Conservation (phyloP, 805 yeast genomes). For the Candida ovalis region DNA sequence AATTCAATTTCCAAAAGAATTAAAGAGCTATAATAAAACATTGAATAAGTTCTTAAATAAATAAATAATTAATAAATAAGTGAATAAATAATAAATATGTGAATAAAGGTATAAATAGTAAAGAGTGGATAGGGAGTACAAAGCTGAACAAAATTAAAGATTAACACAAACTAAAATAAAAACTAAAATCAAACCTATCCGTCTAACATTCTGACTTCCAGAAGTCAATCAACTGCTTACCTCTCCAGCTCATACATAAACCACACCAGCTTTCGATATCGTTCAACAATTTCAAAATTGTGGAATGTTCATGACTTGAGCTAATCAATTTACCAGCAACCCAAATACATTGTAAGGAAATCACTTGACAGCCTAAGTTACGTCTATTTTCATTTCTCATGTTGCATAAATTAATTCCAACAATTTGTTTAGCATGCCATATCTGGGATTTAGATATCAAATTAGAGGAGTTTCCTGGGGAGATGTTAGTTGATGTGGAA, state of each 20-base stretch:
- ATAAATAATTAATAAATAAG: too few species aligned
- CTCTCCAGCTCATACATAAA: slow-evolving; percentile 19
- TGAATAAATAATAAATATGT: too few species aligned
- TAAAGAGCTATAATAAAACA: too few species aligned
- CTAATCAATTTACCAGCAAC: slow-evolving; percentile 25
- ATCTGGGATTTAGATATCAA: slow-evolving; percentile 27
- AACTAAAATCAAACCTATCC: too few species aligned
- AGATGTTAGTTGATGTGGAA: slow-evolving; percentile 5
- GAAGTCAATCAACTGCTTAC: slow-evolving; percentile 22
- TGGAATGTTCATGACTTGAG: slow-evolving; percentile 23
- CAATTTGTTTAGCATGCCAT: slow-evolving; percentile 39
- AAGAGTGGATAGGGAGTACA: too few species aligned
- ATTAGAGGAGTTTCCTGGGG: slow-evolving; percentile 9
- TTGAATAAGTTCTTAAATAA: too few species aligned
- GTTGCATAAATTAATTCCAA: slow-evolving; percentile 28
- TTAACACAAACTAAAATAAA: too few species aligned
- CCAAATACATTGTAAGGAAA: slow-evolving; percentile 24
- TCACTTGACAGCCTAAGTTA: slow-evolving; percentile 16
- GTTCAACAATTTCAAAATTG: slow-evolving; percentile 19
- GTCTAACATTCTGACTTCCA: slow-evolving; percentile 25
- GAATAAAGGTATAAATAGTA: background rate
- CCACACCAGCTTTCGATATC: slow-evolving; percentile 24
- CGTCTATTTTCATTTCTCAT: slow-evolving; percentile 13
- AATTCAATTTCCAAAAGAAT: too few species aligned
- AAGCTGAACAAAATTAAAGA: background rate